These are phyloP conservation scores for Gyrodon lividus DNA, from an alignment of 768 basidiomycete genomes.

Conservation along the genomic window DNA sequence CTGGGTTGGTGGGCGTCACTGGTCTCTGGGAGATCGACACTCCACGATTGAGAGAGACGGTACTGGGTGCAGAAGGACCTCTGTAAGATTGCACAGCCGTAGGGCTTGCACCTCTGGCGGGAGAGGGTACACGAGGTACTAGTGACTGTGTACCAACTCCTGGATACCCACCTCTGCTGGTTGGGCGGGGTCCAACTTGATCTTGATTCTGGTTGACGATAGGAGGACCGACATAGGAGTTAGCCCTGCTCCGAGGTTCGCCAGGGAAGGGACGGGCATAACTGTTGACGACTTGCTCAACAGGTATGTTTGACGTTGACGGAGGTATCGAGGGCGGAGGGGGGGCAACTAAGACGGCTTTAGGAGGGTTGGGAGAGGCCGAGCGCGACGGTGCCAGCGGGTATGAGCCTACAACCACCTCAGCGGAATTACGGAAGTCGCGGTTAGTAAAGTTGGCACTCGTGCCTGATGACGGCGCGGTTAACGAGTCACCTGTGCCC, in stretches of 20 bases:
- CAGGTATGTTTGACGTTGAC: conserved; percentile 48
- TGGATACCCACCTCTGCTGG: conserved; percentile 65
- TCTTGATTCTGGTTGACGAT: conserved; percentile 24
- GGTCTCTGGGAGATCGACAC: conserved; percentile 40
- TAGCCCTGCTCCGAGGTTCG: conserved; percentile 61
- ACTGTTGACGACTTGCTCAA: conserved; percentile 69
- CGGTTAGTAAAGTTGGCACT: conserved; percentile 25
- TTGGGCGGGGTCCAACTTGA: conserved; percentile 47
- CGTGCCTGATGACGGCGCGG: conserved; percentile 25
- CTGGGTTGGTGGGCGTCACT: conserved; percentile 71
- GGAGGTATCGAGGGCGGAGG: conserved; percentile 37
- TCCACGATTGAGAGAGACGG: conserved; percentile 13
- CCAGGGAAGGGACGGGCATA: conserved; percentile 90
- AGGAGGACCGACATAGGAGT: conserved; percentile 42
- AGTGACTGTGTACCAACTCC: conserved; percentile 79
- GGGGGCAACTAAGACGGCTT: conserved; percentile 75
- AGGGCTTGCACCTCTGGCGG: conserved; percentile 33
- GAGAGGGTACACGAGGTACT: conserved; percentile 65
- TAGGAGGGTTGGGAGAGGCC: conserved; percentile 69
- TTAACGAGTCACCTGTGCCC: conserved; percentile 23
- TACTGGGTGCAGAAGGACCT: conserved; percentile 2
- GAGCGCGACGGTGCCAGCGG: conserved; percentile 68
- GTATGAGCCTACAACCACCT: conserved; percentile 75
- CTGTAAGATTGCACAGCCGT: conserved; percentile 14
- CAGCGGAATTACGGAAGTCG: conserved; percentile 76